These are phyloP conservation scores for Lipomyces yamadae DNA, from an alignment of 805 yeast genomes.

Conservation along the genomic window DNA sequence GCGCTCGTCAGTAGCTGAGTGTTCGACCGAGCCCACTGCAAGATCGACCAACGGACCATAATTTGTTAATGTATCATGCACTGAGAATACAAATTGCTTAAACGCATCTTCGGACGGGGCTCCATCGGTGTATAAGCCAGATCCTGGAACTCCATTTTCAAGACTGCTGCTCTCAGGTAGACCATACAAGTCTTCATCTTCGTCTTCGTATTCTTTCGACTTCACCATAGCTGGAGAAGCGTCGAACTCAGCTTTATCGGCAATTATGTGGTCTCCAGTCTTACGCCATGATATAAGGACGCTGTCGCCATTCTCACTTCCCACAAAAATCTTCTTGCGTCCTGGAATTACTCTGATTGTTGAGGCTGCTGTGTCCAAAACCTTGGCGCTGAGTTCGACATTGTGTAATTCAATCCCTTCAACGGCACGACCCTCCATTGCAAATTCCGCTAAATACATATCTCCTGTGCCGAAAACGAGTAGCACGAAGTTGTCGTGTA, in stretches of 20 bases:
- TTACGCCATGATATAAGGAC: conserved; percentile 52
- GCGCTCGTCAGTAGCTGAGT: background rate
- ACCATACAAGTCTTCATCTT: conserved; percentile 39
- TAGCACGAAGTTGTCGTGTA: conserved; percentile 48
- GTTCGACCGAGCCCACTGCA: conserved; percentile 55
- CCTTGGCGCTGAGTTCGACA: conserved; percentile 9
- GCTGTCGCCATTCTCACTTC: conserved; percentile 65
- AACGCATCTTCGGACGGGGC: conserved; percentile 14
- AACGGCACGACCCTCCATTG: conserved; percentile 49
- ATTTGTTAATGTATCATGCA: conserved; percentile 61
- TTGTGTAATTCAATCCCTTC: conserved; percentile 38
- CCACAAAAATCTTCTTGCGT: conserved; percentile 55
- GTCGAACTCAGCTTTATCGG: conserved; percentile 7
- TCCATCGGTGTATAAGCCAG: conserved; percentile 43
- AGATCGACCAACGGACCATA: conserved; percentile 77
- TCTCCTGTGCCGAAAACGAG: conserved; percentile 53
- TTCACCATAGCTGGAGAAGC: conserved; percentile 1
- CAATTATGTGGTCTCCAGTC: conserved; percentile 20
- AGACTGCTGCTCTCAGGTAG: conserved; percentile 11
- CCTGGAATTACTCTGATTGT: conserved; percentile 19
- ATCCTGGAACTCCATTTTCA: background rate
- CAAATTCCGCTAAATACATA: conserved; percentile 48
- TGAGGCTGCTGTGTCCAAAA: conserved; percentile 26
- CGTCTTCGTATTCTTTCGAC: conserved; percentile 38
- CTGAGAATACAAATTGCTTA: conserved; percentile 48